Conservation (phyloP, 495 filamentous ascomycete species). For the Geoglossum glabrum region DNA sequence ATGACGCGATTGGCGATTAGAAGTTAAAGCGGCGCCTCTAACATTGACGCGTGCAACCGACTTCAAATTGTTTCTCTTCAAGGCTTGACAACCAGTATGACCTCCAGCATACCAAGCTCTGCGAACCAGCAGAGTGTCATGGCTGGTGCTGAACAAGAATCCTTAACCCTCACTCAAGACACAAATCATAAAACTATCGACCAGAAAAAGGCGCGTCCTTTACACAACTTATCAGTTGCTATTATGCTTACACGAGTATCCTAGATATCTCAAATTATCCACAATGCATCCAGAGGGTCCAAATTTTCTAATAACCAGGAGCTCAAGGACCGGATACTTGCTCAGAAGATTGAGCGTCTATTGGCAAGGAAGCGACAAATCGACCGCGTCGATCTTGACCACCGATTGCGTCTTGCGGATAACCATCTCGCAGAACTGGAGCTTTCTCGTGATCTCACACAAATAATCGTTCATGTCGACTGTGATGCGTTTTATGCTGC, state of each 20-base stretch:
- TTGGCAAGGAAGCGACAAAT: conserved; percentile 54
- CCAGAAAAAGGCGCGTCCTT: conserved; percentile 47
- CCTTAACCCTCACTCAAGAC: neutral
- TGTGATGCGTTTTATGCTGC: conserved; percentile 97
- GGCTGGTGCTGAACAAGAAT: neutral
- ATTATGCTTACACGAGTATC: neutral
- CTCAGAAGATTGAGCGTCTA: conserved; percentile 70
- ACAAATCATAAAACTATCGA: conserved; percentile 88
- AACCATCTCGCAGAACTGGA: conserved; percentile 68
- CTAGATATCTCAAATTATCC: conserved; percentile 88
- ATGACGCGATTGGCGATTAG: too few relatives aligned
- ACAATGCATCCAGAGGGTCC: conserved; percentile 87
- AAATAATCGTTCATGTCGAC: conserved; percentile 77
- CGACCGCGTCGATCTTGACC: conserved; percentile 51
- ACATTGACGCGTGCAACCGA: too few relatives aligned
- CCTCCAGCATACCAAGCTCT: neutral
- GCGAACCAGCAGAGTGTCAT: neutral
- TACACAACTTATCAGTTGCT: neutral
- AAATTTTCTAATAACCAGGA: conserved; percentile 95
- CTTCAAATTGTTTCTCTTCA: too few relatives aligned
- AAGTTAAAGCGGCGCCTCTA: too few relatives aligned
- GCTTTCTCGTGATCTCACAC: conserved; percentile 54
- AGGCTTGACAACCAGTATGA: too few relatives aligned
- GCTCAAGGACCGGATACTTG: conserved; percentile 58
- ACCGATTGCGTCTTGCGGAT: conserved; percentile 57